A percentile compares a stretch with the other conserved stretches of the same genome.
phyloP scores from a whole-genome alignment of 257 asterid genomes.

The Penstemon davidsonii region DNA sequence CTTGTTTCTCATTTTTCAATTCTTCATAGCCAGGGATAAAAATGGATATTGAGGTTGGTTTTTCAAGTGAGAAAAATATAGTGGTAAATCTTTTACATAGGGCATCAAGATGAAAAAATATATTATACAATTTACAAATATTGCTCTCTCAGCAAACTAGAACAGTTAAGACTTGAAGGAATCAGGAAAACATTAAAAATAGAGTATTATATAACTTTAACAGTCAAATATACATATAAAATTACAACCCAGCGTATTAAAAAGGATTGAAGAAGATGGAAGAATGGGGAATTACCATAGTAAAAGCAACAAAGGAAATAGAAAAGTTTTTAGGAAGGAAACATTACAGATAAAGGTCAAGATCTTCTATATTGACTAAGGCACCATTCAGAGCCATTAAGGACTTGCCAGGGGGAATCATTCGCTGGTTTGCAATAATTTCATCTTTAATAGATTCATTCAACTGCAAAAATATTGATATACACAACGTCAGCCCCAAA shows the following conservation, averaged over 20 bases:
- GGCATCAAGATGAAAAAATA: slow-evolving; percentile 10
- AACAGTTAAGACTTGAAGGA: neutral
- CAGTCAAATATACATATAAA: neutral
- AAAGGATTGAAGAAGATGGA: neutral
- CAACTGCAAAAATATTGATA: slow-evolving; percentile 57
- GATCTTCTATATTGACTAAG: slow-evolving; percentile 86
- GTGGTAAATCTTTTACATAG: neutral
- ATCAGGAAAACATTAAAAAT: neutral
- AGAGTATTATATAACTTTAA: neutral
- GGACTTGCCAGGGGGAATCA: slow-evolving; percentile 99
- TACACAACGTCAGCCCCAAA: slow-evolving; percentile 34
- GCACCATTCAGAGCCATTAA: slow-evolving; percentile 98
- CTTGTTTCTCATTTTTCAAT: neutral
- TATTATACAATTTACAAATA: neutral
- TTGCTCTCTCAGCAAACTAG: slow-evolving; percentile 7
- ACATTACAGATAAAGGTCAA: slow-evolving; percentile 91
- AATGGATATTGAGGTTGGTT: neutral
- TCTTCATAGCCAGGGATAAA: slow-evolving; percentile 2
- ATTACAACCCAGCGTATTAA: neutral
- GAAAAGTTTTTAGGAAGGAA: slow-evolving; percentile 31
- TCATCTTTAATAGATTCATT: slow-evolving; percentile 94
- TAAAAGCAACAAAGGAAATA: slow-evolving; percentile 5
- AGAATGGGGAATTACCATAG: neutral
- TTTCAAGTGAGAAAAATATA: neutral
- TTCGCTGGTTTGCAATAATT: slow-evolving; percentile 86